Evolutionary conservation across 805 yeast genomes (phyloP).

Genomic region (Lachancea quebecensis): DNA sequence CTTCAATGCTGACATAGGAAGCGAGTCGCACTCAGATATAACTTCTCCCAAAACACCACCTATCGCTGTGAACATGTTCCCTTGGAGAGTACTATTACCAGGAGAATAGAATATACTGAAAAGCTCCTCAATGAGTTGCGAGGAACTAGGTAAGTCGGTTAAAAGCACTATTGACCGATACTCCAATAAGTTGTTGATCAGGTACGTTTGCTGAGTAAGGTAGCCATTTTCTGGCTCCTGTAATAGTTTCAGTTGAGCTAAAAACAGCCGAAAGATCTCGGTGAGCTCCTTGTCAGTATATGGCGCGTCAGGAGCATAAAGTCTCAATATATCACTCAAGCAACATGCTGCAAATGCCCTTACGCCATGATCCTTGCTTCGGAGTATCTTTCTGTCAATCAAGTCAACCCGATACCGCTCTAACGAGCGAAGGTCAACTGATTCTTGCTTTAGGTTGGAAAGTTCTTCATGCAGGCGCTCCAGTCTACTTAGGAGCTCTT

Average conservation of each 20-base stretch:
- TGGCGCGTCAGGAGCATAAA: constrained; percentile 90
- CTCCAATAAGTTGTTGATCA: constrained; percentile 64
- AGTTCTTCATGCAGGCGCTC: constrained; percentile 58
- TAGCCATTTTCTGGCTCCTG: constrained; percentile 51
- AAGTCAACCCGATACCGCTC: constrained; percentile 45
- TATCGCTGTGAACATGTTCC: constrained; percentile 52
- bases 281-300: constrained; percentile 57
- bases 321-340: constrained; percentile 63
- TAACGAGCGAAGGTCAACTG: constrained; percentile 41
- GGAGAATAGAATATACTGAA: constrained; percentile 60
- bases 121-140: constrained; percentile 43
- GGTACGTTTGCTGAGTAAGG: constrained; percentile 54
- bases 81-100: constrained; percentile 39
- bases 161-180: constrained; percentile 67
- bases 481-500: constrained; percentile 53
- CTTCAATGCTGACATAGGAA: constrained; percentile 56
- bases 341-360: constrained; percentile 68
- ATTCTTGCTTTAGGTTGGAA: constrained; percentile 54
- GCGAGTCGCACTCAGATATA: constrained; percentile 58
- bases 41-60: constrained; percentile 70
- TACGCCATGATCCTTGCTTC: constrained; percentile 59
- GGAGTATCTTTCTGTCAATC: constrained; percentile 49
- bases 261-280: constrained; percentile 59
- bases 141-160: constrained; percentile 65
- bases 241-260: constrained; percentile 53